Percentiles rank a stretch among this genome's conserved stretches.
These are phyloP conservation scores for Bruguiera parviflora DNA, from an alignment of 345 rosid genomes.

Conservation along the genomic window DNA sequence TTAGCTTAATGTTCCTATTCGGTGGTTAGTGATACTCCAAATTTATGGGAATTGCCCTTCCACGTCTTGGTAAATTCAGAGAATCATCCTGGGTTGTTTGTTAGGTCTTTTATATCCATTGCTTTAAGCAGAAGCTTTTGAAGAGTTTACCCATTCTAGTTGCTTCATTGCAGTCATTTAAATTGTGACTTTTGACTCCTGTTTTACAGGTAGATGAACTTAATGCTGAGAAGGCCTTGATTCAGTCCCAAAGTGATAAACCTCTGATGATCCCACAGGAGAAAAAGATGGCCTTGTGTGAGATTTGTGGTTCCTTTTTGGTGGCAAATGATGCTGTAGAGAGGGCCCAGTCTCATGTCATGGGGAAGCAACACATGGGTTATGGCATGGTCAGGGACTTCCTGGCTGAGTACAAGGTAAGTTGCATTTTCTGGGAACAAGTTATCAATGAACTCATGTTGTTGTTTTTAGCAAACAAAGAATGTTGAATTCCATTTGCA, in stretches of 20 bases:
- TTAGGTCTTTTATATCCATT: no score
- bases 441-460: neutral
- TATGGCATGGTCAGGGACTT: constrained; percentile 97
- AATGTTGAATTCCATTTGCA: constrained; percentile 27
- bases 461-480: constrained; percentile 10
- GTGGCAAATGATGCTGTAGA: constrained; percentile 95
- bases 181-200: neutral
- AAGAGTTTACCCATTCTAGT: no score
- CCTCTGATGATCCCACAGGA: constrained; percentile 74
- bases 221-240: constrained; percentile 68
- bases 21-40: no score
- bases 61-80: no score
- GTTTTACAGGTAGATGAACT: constrained; percentile 75
- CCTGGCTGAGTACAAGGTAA: constrained; percentile 70
- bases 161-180: neutral
- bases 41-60: no score
- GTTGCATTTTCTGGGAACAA: neutral
- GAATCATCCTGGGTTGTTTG: no score
- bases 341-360: constrained; percentile 95
- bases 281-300: constrained; percentile 96
- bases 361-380: constrained; percentile 97
- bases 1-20: no score
- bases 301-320: constrained; percentile 96
- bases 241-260: constrained; percentile 76
- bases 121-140: no score